Base-by-base conservation (phyloP, 768 basidiomycete genomes). In the Phaeotremella skinneri region DNA sequence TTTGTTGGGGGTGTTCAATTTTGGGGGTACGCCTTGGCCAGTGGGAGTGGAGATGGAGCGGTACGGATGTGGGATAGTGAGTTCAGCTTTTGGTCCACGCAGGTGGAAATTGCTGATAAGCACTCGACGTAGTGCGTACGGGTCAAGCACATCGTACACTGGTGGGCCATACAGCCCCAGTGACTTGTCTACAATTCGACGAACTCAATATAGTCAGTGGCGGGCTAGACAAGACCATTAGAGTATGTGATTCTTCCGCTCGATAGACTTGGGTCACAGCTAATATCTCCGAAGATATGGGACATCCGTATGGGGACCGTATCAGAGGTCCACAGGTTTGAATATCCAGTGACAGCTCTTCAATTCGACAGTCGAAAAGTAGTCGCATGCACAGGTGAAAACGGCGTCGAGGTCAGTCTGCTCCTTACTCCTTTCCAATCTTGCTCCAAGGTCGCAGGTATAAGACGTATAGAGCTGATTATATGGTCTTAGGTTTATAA, bases 41-140 rank as follows among this genome's bases (percentile, higher is more conserved):
- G 91, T 66, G 96, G 93, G 1, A 96, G 91, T 68, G 93, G 91
- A 0, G 96, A 99, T 75, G 92, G 94, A 34, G 94, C 89, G 2
- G 93, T 98, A 29, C 80, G 96, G 64, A 97, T 99, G 93, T 99
- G 96, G 96, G 96, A 99, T 73, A 97, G 92, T 94, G 73, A 83
- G 91, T 85, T 23, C 27, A 11, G 5, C 17, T 23, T 25, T 41
- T 23, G 20, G 23, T 20, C 27, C 26, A 21, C 7, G 32, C 2
- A 34, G 34, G 20, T 11, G 9, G 29, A 42, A 6, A 43, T 31
- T 20, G 39, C 21, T 30, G 39, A 30, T 17, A 13, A 37, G 54
- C 50, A 63, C 48, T 55, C 27, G 21, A 43, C 48, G 0, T 66
- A 94, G 92, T 97, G 92, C 87, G 96, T 45, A 99, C 94, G 29